Evolutionary conservation across 140 eudicot species (phyloP), one percentile per base, ranked within the genome.

Genomic region (Stevia rebaudiana): DNA sequence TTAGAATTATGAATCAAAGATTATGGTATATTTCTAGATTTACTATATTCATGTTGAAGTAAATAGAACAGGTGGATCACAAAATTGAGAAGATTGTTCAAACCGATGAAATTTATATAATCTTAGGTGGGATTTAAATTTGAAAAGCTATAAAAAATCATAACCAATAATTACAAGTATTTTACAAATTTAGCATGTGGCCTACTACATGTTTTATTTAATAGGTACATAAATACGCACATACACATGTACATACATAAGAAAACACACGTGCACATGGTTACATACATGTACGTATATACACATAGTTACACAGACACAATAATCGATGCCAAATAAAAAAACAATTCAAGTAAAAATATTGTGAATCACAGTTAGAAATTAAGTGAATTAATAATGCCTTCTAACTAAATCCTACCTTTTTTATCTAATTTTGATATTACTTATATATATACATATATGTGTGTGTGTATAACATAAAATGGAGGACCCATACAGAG

Each of bases 1-100:
- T 68, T 15, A 76, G 69, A 54, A 75, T 31, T 10, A 58, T 28
- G 19, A 3, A 36, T 28, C 33, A 43, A 67, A 60, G 43, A 59
- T 36, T 66, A 18, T 23, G 10, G 35, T 19, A 47, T 48, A 22
- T 72, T 62, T 23, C 13, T n/a, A 36, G 18, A 41, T 72, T 22
- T 23, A n/a, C 13, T n/a, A 36, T 13, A 41, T 72, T 22, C 11
- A n/a, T 30, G 33, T 28, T 28, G 33, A 60, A 59, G 44, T 10
- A 31, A 67, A 18, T 47, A 68, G 4, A 41, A 28, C 5, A 19
- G 31, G 18, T 5, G 43, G 42, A 4, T 28, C 23, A 10, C 13
- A 17, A 64, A 17, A 43, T 28, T 37, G 15, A 37, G 55, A 23
- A 35, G 35, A 11, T 4, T 44, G 54, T 48, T 41, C 48, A 37